Evolutionary conservation across 2,329 filamentous ascomycete species (phyloP), one percentile per base, ranked within the genome.

Genomic region (Sporothrix phasma): DNA sequence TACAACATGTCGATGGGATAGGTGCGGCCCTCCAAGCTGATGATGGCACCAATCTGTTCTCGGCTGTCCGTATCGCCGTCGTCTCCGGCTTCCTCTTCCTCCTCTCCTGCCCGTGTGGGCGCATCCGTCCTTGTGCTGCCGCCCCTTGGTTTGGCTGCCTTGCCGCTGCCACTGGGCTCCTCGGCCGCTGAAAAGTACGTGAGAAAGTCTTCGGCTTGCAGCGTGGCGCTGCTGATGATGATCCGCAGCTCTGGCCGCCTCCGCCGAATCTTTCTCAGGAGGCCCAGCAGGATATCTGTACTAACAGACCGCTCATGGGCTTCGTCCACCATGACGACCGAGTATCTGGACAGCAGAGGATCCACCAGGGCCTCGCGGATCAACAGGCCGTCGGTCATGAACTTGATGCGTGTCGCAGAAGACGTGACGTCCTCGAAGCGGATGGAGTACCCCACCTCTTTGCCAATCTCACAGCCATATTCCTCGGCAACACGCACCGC

Each of bases 261-360:
- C 73, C 85, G 90, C 63, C 85, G 78, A 60, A 99, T 93, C 74
- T 97, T 97, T 74, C 96, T 97, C 45, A 99, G 76, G 15, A 97
- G 78, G 0, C 94, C 93, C 3, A 99, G 82, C 7, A 97, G 80
- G 13, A 99, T 84, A 72, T 99, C 94, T 0, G 92, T 96, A 73
- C 90, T 95, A 65, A 97, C 83, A 58, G 92, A 96, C 62, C 94
- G 83, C 75, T 97, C 93, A 73, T 99, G 94, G 6, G 93, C 94
- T 76, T 97, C 93, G 72, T 99, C 94, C 7, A 99, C 89, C 91
- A 99, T 97, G 70, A 99, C 90, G 51, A 96, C 88, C 0, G 92
- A 95, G 73, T 99, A 99, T 11, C 91, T 84, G 22, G 90, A 94
- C 41, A 99, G 77, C 3, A 97, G 77, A 13, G 94, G 94, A 74